A percentile compares a stretch with the other conserved stretches of the same genome.
phyloP scores from a whole-genome alignment of 1,284 basidiomycete genomes.

The Porodaedalea pini region DNA sequence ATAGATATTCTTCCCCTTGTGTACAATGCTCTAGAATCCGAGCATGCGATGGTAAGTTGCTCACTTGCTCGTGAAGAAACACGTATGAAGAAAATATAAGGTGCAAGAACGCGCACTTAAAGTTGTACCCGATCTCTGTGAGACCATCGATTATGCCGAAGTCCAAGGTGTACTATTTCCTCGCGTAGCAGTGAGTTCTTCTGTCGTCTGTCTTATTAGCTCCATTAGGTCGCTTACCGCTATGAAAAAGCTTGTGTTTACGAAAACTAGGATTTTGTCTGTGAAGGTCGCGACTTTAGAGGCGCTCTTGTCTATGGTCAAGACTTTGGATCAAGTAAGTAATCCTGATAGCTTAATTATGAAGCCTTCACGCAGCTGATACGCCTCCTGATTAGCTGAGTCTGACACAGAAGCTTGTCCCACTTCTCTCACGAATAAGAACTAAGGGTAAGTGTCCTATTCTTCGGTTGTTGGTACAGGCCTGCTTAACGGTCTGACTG shows the following conservation, averaged over 20 bases:
- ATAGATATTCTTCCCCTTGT: constrained; percentile 91
- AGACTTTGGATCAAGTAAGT: constrained; percentile 85
- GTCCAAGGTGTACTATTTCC: constrained; percentile 85
- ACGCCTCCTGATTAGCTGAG: constrained; percentile 48
- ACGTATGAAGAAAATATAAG: constrained; percentile 33
- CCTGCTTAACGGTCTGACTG: not conserved
- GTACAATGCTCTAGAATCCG: constrained; percentile 92
- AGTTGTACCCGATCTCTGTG: constrained; percentile 83
- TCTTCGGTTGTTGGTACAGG: not conserved
- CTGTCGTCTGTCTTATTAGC: not conserved
- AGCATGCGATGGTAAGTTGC: constrained; percentile 68
- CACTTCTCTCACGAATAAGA: constrained; percentile 89
- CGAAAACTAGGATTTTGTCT: constrained; percentile 79
- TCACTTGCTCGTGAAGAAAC: not conserved
- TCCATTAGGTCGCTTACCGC: constrained; percentile 5
- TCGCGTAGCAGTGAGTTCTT: constrained; percentile 78
- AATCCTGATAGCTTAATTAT: too few species aligned
- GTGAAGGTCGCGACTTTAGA: constrained; percentile 88
- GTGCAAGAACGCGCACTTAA: constrained; percentile 92
- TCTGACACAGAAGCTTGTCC: constrained; percentile 93
- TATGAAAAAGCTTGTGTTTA: constrained; percentile 73
- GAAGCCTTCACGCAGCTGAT: not conserved
- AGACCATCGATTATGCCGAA: constrained; percentile 91
- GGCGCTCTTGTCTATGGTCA: constrained; percentile 90
- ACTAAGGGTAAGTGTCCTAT: constrained; percentile 49